Evolutionary conservation across 2,329 filamentous ascomycete genomes (phyloP).

Genomic region (Pseudogymnoascus sp.): DNA sequence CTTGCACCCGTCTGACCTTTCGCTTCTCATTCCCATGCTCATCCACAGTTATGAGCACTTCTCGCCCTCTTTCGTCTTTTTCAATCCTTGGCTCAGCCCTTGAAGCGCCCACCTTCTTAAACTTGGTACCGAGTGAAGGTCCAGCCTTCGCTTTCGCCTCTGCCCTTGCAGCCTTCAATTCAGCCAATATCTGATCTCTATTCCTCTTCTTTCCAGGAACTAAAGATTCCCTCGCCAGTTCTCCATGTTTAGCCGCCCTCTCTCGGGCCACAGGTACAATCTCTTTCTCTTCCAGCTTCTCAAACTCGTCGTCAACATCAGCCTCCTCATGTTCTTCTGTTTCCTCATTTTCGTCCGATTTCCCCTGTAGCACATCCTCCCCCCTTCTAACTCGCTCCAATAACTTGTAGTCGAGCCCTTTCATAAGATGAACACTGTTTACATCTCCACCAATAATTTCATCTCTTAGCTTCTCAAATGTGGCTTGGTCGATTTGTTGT

Average conservation of each 20-base stretch:
- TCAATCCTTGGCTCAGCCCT: constrained; percentile 50
- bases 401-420: constrained; percentile 81
- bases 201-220: constrained; percentile 52
- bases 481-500: constrained; percentile 71
- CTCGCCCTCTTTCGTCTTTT: constrained; percentile 49
- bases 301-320: constrained; percentile 59
- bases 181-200: constrained; percentile 57
- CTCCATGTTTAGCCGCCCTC: constrained; percentile 47
- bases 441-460: constrained; percentile 79
- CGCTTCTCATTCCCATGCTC: constrained; percentile 58
- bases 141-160: constrained; percentile 47
- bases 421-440: constrained; percentile 75
- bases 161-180: constrained; percentile 53
- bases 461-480: constrained; percentile 64
- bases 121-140: constrained; percentile 47
- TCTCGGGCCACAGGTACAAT: constrained; percentile 44
- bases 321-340: constrained; percentile 23
- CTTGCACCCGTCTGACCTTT: constrained; percentile 49
- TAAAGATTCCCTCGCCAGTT: constrained; percentile 45
- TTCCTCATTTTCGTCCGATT: constrained; percentile 20
- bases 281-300: constrained; percentile 46
- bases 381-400: constrained; percentile 59
- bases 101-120: constrained; percentile 55
- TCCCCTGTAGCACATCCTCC: constrained; percentile 47
- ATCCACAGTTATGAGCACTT: constrained; percentile 57